A percentile compares a stretch with the other conserved stretches of the same genome.
phyloP scores from a whole-genome alignment of 441 rosid genomes.

The Adansonia madagascariensis region DNA sequence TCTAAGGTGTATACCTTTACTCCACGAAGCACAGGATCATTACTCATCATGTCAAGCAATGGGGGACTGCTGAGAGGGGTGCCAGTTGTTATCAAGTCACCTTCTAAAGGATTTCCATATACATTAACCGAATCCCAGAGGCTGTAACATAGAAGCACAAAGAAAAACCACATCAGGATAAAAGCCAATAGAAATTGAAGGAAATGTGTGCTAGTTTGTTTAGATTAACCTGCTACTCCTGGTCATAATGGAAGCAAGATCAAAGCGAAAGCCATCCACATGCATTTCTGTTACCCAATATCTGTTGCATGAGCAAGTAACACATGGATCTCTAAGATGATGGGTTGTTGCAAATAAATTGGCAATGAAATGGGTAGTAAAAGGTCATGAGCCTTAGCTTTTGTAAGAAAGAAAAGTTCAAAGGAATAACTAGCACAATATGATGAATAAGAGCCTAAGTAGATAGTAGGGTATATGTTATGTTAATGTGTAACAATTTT shows the following conservation, averaged over 20 bases:
- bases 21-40: slow-evolving; percentile 83
- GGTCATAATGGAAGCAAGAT: slow-evolving; percentile 97
- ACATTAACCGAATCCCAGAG: slow-evolving; percentile 93
- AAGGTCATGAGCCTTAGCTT: slow-evolving; percentile 9
- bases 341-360: not conserved
- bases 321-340: slow-evolving; percentile 1
- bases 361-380: slow-evolving; percentile 18
- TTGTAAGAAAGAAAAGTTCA: not conserved
- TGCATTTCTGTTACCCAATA: slow-evolving; percentile 99
- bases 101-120: slow-evolving; percentile 68
- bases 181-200: not conserved
- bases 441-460: not conserved
- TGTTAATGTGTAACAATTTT: not conserved
- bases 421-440: not conserved
- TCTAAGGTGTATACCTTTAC: slow-evolving; percentile 64
- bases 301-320: slow-evolving; percentile 51
- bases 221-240: slow-evolving; percentile 78
- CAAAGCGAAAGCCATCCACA: slow-evolving; percentile 98
- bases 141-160: slow-evolving; percentile 42
- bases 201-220: slow-evolving; percentile 17
- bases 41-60: slow-evolving; percentile 85
- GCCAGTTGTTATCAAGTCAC: slow-evolving; percentile 76
- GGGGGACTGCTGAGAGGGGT: slow-evolving; percentile 88
- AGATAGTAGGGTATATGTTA: not conserved
- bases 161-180: slow-evolving; percentile 25